Evolutionary conservation across 1,284 basidiomycete species (phyloP), one percentile per base, ranked within the genome.

Genomic region (Leccinum pachyderme): DNA sequence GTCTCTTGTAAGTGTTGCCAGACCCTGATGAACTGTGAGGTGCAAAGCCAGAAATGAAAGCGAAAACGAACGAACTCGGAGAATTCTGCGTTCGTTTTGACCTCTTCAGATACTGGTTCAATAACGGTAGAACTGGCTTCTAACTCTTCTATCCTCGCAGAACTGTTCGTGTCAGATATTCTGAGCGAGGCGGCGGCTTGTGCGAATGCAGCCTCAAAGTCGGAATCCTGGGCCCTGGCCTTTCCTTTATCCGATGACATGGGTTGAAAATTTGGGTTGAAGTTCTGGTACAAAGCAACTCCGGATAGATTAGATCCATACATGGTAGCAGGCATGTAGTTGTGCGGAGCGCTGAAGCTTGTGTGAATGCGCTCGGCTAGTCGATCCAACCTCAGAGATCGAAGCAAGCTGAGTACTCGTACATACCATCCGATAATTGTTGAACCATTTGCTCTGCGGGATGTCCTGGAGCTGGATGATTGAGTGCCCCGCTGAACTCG

Each of bases 131-230:
- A 66, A 45, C 61, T 69, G 43, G 81, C 74, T 33, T 79, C 73
- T 5, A 86, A 71, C 67, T 87, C 85, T 28, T 79, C 82, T 13
- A 87, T 81, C 35, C 75, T 69, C 9, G 71, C 68, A 7, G 82
- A 77, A 28, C 73, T 75, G 27, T 79, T 74, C 27, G 71, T 63
- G 59, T 82, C 75, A 25, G 64, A 56, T 11, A 76, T 68, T 35
- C 69, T 63, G 18, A 85, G 65, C 8, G 81, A 81, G 13, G 78
- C 79, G 2, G 75, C 73, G 4, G 79, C 76, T 63, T 87, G 78
- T 15, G 82, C 83, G 70, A 92, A 89, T 2, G 88, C 90, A 28
- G 83, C 83, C 61, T 89, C 89, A 63, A 89, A 93, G 70, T 91
- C 90, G 6, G 80, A 85, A 61, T 88, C 88, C 61, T 78, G 83